A percentile compares a stretch with the other conserved stretches of the same genome.
These are phyloP conservation scores for Monosporozyma aquatica DNA, from an alignment of 805 yeast species.

Conservation along the genomic window DNA sequence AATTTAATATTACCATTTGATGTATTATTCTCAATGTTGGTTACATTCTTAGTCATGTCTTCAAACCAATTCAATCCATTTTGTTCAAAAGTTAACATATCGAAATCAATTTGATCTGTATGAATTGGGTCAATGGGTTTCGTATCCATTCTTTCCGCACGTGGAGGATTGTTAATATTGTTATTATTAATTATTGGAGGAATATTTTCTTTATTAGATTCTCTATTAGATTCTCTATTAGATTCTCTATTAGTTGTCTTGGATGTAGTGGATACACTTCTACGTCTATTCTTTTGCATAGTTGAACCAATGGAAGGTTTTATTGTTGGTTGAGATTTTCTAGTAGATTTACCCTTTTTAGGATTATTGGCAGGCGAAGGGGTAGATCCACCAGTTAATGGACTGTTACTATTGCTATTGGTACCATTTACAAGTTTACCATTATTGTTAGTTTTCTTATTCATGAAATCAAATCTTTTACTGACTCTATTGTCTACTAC, in stretches of 20 bases:
- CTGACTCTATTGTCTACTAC: slow-evolving; percentile 26
- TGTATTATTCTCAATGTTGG: background rate
- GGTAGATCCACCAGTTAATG: background rate
- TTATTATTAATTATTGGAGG: slow-evolving; percentile 5
- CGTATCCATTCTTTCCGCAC: slow-evolving; percentile 3
- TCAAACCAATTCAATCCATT: slow-evolving; percentile 21
- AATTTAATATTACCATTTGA: background rate
- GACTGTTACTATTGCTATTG: background rate
- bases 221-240: background rate
- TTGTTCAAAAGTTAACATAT: slow-evolving; percentile 15
- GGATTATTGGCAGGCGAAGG: slow-evolving; percentile 4
- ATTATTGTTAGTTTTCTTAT: slow-evolving; percentile 18
- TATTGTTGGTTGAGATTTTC: slow-evolving; percentile 2
- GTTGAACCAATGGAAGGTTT: background rate
- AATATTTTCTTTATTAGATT: slow-evolving; percentile 5
- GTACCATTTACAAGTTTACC: too few relatives aligned
- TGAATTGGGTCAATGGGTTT: slow-evolving; percentile 1
- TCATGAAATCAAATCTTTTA: slow-evolving; percentile 29
- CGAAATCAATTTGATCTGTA: slow-evolving; percentile 10
- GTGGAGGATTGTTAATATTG: slow-evolving; percentile 28
- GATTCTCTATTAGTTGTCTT: background rate
- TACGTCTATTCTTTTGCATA: background rate
- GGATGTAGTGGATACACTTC: background rate
- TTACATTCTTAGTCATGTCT: slow-evolving; percentile 10
- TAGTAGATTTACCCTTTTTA: background rate